Conservation (phyloP, 768 basidiomycete species). For the Gyrodon lividus region DNA sequence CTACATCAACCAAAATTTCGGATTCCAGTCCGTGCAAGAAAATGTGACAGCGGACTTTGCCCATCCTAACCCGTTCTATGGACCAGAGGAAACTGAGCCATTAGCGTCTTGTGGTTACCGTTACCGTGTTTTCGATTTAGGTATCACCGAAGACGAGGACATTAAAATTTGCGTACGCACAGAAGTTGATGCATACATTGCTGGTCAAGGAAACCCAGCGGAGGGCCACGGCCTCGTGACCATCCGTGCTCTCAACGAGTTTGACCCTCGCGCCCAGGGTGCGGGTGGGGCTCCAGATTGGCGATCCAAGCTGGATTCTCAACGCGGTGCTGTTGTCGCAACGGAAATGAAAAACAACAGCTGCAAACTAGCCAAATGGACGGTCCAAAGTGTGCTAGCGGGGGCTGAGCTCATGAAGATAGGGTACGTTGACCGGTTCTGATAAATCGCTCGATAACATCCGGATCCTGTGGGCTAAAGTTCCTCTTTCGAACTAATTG, state of each 20-base stretch:
- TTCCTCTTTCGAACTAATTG: constrained; percentile 2
- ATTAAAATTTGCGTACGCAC: constrained; percentile 90
- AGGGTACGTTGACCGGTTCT: constrained; percentile 55
- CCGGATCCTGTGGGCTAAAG: background rate
- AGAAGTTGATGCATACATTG: constrained; percentile 90
- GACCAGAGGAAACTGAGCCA: constrained; percentile 90
- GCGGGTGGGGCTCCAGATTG: constrained; percentile 98
- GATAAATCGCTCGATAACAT: background rate
- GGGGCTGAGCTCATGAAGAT: constrained; percentile 98
- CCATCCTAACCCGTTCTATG: constrained; percentile 94
- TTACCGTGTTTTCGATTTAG: constrained; percentile 93
- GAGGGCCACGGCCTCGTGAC: constrained; percentile 81
- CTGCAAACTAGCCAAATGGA: constrained; percentile 96
- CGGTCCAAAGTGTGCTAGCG: constrained; percentile 91
- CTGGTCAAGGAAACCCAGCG: constrained; percentile 55
- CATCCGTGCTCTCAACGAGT: constrained; percentile 95
- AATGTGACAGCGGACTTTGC: constrained; percentile 67
- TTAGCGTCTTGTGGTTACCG: constrained; percentile 95
- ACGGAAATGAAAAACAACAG: constrained; percentile 99
- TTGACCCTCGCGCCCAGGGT: constrained; percentile 86
- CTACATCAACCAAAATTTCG: constrained; percentile 98
- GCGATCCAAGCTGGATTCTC: constrained; percentile 94
- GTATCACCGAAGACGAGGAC: constrained; percentile 88
- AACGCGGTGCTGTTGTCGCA: constrained; percentile 96
- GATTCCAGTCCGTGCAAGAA: constrained; percentile 91